phyloP scores from a whole-genome alignment of 441 rosid species.

The Hypseocharis bilobata region DNA sequence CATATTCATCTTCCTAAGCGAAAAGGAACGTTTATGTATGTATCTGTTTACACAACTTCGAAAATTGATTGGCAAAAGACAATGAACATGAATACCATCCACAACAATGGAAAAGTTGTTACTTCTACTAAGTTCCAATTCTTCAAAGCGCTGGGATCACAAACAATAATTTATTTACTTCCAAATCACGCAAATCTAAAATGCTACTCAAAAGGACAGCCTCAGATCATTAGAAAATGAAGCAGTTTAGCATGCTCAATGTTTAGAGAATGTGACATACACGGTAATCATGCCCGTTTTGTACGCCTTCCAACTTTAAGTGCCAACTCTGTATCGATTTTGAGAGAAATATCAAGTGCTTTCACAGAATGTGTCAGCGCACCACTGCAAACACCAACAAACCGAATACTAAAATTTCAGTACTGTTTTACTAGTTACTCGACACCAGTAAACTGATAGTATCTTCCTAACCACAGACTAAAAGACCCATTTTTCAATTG shows the following conservation, averaged over 20 bases:
- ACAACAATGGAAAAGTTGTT: neutral
- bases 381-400: constrained; percentile 44
- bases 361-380: constrained; percentile 83
- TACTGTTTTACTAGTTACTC: neutral
- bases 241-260: neutral
- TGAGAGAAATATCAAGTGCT: constrained; percentile 84
- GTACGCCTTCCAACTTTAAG: constrained; percentile 83
- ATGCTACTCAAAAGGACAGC: neutral
- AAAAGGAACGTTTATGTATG: neutral
- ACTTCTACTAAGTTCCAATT: too few species aligned
- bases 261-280: neutral
- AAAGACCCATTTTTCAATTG: too few species aligned
- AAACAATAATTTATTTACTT: too few species aligned
- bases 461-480: neutral
- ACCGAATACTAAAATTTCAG: neutral
- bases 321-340: constrained; percentile 83
- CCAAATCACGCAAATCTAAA: too few species aligned
- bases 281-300: constrained; percentile 51
- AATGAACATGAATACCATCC: too few species aligned
- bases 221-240: neutral
- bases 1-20: neutral
- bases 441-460: neutral
- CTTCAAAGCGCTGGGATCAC: too few species aligned
- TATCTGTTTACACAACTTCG: neutral
- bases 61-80: neutral